Percentiles rank a stretch among this genome's conserved stretches.
phyloP scores from a whole-genome alignment of 2,329 filamentous ascomycete species.

The Blumeriella jaapii region DNA sequence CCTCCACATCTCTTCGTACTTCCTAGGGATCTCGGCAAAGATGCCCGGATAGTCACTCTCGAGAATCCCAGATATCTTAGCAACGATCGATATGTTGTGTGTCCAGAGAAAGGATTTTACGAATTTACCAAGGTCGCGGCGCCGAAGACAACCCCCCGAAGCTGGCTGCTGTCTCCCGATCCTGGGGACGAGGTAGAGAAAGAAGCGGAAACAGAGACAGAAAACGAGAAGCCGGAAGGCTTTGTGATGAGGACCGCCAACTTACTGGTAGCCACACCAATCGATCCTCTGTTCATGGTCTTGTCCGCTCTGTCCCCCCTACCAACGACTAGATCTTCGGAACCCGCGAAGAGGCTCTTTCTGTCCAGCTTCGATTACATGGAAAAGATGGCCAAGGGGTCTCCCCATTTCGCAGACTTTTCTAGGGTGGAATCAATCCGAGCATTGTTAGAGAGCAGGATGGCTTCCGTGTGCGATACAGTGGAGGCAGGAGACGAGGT shows the following conservation, averaged over 20 bases:
- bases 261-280: conserved; percentile 70
- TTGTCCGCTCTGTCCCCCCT: conserved; percentile 55
- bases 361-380: conserved; percentile 61
- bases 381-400: conserved; percentile 44
- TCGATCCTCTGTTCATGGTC: conserved; percentile 77
- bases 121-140: conserved; percentile 50
- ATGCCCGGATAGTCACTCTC: conserved; percentile 47
- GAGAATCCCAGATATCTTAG: conserved; percentile 45
- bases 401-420: conserved; percentile 47
- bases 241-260: conserved; percentile 57
- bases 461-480: conserved; percentile 64
- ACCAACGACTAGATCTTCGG: conserved; percentile 31
- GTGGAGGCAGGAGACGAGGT: conserved; percentile 73
- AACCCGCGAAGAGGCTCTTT: conserved; percentile 49
- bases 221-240: conserved; percentile 26
- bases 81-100: conserved; percentile 49
- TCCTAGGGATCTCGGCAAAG: conserved; percentile 40
- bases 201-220: conserved; percentile 17
- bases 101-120: conserved; percentile 49
- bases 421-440: conserved; percentile 36
- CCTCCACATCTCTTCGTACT: conserved; percentile 49
- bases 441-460: conserved; percentile 47
- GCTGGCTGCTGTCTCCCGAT: conserved; percentile 42
- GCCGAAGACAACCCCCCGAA: conserved; percentile 42
- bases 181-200: conserved; percentile 11